phyloP scores from a whole-genome alignment of 176 grass and related monocot species.

The Ensete glaucum region DNA sequence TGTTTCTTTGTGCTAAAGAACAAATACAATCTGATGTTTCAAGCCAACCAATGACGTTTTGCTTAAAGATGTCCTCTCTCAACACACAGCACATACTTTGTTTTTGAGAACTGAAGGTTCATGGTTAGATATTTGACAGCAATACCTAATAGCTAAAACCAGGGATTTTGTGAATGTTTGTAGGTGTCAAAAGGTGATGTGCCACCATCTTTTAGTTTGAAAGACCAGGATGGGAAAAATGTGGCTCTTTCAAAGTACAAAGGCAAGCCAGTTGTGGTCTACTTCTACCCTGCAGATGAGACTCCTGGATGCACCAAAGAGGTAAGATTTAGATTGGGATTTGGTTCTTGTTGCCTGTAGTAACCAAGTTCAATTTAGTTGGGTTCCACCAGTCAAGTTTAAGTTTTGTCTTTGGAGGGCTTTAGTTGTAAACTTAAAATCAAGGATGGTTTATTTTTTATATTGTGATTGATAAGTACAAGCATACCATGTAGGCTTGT shows the following conservation, averaged over 20 bases:
- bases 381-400: not conserved
- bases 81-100: not conserved
- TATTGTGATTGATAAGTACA: not conserved
- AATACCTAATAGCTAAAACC: not conserved
- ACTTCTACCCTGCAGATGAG: conserved; percentile 96
- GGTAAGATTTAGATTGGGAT: conserved; percentile 20
- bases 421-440: not conserved
- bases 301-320: conserved; percentile 91
- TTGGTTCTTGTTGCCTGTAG: not conserved
- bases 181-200: conserved; percentile 62
- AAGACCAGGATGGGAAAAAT: conserved; percentile 71
- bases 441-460: not conserved
- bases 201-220: conserved; percentile 64
- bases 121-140: not conserved
- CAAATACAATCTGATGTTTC: too few species aligned
- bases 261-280: conserved; percentile 76
- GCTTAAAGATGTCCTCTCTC: too few species aligned
- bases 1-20: too few species aligned
- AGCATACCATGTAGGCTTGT: conserved; percentile 42
- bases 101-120: not conserved
- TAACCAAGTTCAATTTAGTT: not conserved
- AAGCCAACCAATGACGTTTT: too few species aligned
- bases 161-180: conserved; percentile 7
- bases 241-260: conserved; percentile 85
- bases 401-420: not conserved